A percentile compares a stretch with the other conserved stretches of the same genome.
Conservation (phyloP, 2,329 filamentous ascomycete species). For the Pseudocercospora cruenta region DNA sequence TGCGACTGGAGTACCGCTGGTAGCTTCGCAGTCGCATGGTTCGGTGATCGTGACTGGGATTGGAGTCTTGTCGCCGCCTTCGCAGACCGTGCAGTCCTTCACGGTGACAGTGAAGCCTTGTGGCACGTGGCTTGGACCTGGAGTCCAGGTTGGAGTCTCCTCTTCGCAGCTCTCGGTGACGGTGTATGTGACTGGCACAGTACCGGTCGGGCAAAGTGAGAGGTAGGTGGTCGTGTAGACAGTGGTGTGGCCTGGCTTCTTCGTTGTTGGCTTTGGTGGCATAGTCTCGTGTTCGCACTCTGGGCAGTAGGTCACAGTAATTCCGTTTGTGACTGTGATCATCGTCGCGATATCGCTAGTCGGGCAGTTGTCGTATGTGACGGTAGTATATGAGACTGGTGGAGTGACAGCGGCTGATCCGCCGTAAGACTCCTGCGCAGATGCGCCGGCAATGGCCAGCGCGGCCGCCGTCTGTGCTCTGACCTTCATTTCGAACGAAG, state of each 20-base stretch:
- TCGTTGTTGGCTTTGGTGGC: constrained; percentile 13
- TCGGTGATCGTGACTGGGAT: constrained; percentile 41
- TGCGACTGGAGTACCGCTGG: constrained; percentile 29
- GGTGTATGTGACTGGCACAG: constrained; percentile 40
- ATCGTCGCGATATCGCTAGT: constrained; percentile 35
- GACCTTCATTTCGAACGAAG: constrained; percentile 22
- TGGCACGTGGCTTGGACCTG: constrained; percentile 39
- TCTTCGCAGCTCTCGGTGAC: constrained; percentile 43
- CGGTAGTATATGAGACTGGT: constrained; percentile 37
- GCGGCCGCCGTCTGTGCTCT: constrained; percentile 13
- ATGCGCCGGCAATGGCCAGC: constrained; percentile 25
- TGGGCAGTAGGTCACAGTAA: constrained; percentile 44
- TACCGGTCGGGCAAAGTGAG: constrained; percentile 41
- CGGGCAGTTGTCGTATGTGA: constrained; percentile 40
- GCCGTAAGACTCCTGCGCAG: constrained; percentile 15
- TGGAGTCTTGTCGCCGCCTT: constrained; percentile 36
- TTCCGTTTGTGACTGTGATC: constrained; percentile 40
- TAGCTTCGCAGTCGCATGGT: constrained; percentile 41
- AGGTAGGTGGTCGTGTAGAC: constrained; percentile 42
- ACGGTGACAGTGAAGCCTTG: constrained; percentile 41
- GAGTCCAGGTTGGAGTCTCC: constrained; percentile 39
- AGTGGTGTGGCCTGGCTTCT: constrained; percentile 36
- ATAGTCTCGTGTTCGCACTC: constrained; percentile 33
- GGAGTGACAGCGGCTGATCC: constrained; percentile 12
- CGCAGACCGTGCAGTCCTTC: constrained; percentile 39